These are phyloP conservation scores for Coniophora puteana DNA, from an alignment of 1,284 basidiomycete species.

Conservation along the genomic window DNA sequence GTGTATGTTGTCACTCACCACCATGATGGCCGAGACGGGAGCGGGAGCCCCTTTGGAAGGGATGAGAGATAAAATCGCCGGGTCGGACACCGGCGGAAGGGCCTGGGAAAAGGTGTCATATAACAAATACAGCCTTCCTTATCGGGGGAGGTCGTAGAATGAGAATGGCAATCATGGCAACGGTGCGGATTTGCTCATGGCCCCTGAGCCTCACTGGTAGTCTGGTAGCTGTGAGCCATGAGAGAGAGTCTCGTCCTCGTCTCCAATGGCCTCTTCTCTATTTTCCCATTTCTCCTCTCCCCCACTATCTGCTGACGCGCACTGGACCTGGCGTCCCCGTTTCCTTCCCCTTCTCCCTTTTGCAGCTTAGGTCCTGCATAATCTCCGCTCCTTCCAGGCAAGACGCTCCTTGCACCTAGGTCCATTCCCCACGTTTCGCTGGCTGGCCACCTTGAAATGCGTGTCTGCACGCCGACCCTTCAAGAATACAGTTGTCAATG, in stretches of 20 bases:
- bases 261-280: too few species aligned
- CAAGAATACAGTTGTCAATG: slow-evolving; percentile 14
- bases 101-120: too few species aligned
- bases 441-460: slow-evolving; percentile 22
- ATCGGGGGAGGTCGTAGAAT: too few species aligned
- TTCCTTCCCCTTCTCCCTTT: too few species aligned
- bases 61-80: neutral
- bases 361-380: slow-evolving; percentile 21
- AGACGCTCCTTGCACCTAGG: slow-evolving; percentile 9
- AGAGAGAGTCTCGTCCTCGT: too few species aligned
- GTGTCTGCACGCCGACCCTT: slow-evolving; percentile 3
- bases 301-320: slow-evolving; percentile 17
- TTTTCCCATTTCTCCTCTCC: slow-evolving; percentile 7
- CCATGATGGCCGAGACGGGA: slow-evolving; percentile 7
- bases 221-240: too few species aligned
- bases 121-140: too few species aligned
- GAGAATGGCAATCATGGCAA: too few species aligned
- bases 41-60: too few species aligned
- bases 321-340: slow-evolving; percentile 7
- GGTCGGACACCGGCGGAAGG: too few species aligned
- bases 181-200: too few species aligned
- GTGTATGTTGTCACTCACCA: slow-evolving; percentile 16
- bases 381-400: slow-evolving; percentile 5
- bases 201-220: too few species aligned
- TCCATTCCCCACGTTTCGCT: neutral